Evolutionary conservation across 306 rosid genomes (phyloP).

Genomic region (Vigna angularis): DNA sequence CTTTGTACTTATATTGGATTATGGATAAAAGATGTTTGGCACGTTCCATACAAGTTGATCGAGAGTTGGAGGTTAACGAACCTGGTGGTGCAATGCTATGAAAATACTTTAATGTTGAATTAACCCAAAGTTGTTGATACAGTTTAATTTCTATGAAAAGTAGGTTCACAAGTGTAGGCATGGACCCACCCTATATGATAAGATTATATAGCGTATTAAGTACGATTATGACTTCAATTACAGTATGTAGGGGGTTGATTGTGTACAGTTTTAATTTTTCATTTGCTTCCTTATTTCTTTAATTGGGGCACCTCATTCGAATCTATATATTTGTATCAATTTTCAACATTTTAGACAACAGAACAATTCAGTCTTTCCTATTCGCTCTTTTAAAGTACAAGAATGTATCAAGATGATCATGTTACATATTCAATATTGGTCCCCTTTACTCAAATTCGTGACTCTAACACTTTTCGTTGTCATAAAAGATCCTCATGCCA

Average conservation of each 20-base stretch:
- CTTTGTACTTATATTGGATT: too few species aligned
- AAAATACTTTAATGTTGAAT: too few species aligned
- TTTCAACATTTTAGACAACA: neutral
- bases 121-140: too few species aligned
- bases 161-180: neutral
- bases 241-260: neutral
- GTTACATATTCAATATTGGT: neutral
- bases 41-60: too few species aligned
- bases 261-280: neutral
- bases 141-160: slow-evolving; percentile 19
- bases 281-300: neutral
- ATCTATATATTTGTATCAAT: neutral
- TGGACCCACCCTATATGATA: neutral
- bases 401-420: slow-evolving; percentile 6
- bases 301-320: neutral
- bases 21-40: too few species aligned
- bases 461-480: neutral
- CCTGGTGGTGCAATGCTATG: too few species aligned
- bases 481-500: too few species aligned
- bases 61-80: too few species aligned
- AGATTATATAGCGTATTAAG: neutral
- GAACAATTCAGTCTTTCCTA: neutral
- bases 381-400: neutral
- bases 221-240: neutral
- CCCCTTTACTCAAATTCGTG: neutral